Evolutionary conservation across 305 asterid genomes (phyloP), one percentile per base, ranked within the genome.

Genomic region (Fraxinus albicans): DNA sequence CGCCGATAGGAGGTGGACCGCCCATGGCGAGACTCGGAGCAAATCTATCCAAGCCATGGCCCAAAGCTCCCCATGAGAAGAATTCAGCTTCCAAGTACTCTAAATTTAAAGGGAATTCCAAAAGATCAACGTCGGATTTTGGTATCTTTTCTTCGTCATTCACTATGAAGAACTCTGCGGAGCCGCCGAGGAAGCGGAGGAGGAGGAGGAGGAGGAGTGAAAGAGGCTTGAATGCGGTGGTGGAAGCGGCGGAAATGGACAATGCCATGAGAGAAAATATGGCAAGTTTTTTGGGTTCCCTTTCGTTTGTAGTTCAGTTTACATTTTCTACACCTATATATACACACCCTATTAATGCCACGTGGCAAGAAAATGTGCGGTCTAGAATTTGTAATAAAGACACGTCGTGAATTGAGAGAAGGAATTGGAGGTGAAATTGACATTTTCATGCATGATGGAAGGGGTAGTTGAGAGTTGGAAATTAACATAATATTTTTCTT

Each of bases 81-180:
- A 93, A 95, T 80, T 95, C 98, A 0, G 98, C 97, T 83, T 95
- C 98, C 81, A 95, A 83, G 76, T 85, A 93, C 91, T 95, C 97
- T 74, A 93, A 84, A 83, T 95, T 95, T 33, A 93, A 53, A 0
- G 98, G 94, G 44, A 95, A 92, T 60, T 95, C 98, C 81, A 95
- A 12, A 0, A 86, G 90, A 84, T 89, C 86, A 2, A 88, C 67
- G 76, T 95, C 98, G 6, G 91, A 81, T 75, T 83, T 33, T 2
- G 97, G 91, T 12, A 92, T 7, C 2, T 15, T 31, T 2, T 33
- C 15, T 42, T 9, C 15, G 40, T 19, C 79, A 17, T 33, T 6
- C 10, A 42, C 81, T 2, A 34, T 19, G 15, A 47, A 53, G 34
- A 6, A 19, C 27, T 33, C 63, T 44, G 87, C 10, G 81, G 85